Base-by-base conservation (phyloP, 2,329 filamentous ascomycete genomes). In the Ramularia endophylla region DNA sequence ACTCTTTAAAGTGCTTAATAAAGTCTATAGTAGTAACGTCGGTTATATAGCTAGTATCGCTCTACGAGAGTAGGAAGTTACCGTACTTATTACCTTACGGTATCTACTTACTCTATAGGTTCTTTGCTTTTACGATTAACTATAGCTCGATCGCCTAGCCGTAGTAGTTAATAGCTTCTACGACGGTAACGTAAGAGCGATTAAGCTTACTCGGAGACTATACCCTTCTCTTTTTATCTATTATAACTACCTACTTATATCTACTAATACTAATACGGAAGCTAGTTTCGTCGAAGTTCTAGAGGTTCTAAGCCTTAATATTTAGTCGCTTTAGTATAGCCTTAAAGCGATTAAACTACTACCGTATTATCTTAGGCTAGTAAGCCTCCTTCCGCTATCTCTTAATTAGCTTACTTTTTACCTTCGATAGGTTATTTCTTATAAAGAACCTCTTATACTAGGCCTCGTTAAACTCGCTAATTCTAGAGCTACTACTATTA, bases 351-450 rank as follows among this genome's bases (percentile, higher is more conserved):
- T 19, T 8, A 34, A 34, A 34, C 31, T 34, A 34, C 16, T 13
- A 17, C 19, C 31, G 17, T 34, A 34, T 34, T 11, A 17, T 6
- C 2, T 22, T 19, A 16, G 31, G 31, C 31, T 34, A 34, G 31
- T 34, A 34, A 34, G 31, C 31, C 31, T 34, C 31, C 16, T 34
- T 34, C n/a, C 31, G 31, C 31, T 34, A 34, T 19, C n/a, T 12
- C 31, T 34, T 17, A 17, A 34, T 16, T 7, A 7, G 11, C 31
- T 34, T 34, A 20, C 31, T 34, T 19, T 17, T 34, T 8, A 34
- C 16, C 31, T 34, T 34, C 13, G 16, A 18, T 18, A 34, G 31
- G n/a, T 19, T 17, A 19, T 34, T 3, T 2, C 16, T 8, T 16
- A 5, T 17, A 17, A 34, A 8, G 18, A 34, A 34, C 31, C 8